Evolutionary conservation across 106 monocot genomes (phyloP), one percentile per base, ranked within the genome.

Genomic region (Dioscorea zingiberensis): DNA sequence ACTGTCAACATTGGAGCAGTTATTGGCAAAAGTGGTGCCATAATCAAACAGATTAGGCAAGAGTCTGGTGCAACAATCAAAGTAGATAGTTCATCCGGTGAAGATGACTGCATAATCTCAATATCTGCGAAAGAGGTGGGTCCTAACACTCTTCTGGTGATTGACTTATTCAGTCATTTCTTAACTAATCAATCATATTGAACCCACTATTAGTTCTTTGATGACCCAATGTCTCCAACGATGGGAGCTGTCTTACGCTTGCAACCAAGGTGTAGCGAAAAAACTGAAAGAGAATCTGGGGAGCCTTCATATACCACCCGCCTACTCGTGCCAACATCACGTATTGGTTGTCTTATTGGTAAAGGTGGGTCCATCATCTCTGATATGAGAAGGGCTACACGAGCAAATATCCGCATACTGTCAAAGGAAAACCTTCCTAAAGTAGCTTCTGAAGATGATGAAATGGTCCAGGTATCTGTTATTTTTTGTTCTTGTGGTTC

Each of bases 311-410:
- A 70, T 55, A 97, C 83, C 21, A 97, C 97, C 25, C 85, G 97
- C 26, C 58, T 97, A 28, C 85, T 97, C 59, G 97, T 97, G 4
- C 77, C 97, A 26, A 88, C 85, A 67, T 79, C 97, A n/a, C 85
- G 85, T 21, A 97, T 97, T 75, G 97, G 97, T 57, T 97, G 97
- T 55, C 77, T 97, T 6, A 92, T 97, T 70, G 97, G 97, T 23
- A 97, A 97, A 88, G 92, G 85, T 64, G 92, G 97, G 11, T 81
- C 77, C 23, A 97, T 97, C 59, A 91, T 97, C 45, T 82, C 97
- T 47, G 91, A 97, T 27, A 97, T 97, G 85, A 83, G 97, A 57
- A 92, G 79, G 73, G 18, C 29, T 27, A 92, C 97, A 23, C 72
- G 77, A 10, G 97, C 97, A 67, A 92, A 88, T 64, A 92, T 97